Evolutionary conservation across 2,329 filamentous ascomycete genomes (phyloP).

Genomic region (Didymellaceae sp.): DNA sequence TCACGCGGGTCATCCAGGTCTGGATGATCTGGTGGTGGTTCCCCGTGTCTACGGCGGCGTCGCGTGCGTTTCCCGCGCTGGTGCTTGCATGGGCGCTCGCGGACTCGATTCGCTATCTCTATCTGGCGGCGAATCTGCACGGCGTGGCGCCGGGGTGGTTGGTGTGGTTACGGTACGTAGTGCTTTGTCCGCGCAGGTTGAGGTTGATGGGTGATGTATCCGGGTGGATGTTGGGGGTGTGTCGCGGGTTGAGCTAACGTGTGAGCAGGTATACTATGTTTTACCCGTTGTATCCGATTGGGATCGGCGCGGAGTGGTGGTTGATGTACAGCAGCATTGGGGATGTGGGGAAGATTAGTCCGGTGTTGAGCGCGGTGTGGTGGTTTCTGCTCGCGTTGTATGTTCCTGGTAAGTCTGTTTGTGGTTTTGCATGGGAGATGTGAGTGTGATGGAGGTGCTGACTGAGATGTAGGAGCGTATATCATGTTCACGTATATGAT

Average conservation of each 20-base stretch:
- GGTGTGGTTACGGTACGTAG: constrained; percentile 28
- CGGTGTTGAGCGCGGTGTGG: constrained; percentile 22
- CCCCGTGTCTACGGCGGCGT: constrained; percentile 24
- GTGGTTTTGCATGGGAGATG: no score
- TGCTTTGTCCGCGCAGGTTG: background rate
- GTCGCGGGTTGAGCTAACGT: no score
- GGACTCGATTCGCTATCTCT: constrained; percentile 30
- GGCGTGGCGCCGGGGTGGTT: constrained; percentile 19
- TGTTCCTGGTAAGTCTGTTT: constrained; percentile 35
- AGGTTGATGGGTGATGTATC: no score
- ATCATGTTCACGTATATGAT: constrained; percentile 41
- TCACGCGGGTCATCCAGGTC: constrained; percentile 36
- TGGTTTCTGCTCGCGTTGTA: constrained; percentile 34
- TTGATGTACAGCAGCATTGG: constrained; percentile 27
- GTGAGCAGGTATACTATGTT: constrained; percentile 26
- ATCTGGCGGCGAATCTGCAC: constrained; percentile 32
- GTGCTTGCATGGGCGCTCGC: constrained; percentile 33
- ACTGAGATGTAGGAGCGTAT: constrained; percentile 24
- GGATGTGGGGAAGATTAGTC: constrained; percentile 19
- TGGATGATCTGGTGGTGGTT: constrained; percentile 39
- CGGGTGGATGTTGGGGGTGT: no score
- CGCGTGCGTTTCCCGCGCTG: constrained; percentile 26
- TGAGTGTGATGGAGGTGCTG: no score
- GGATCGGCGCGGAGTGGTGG: constrained; percentile 39
- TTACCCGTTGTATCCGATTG: constrained; percentile 33